Percentiles rank a stretch among this genome's conserved stretches.
Evolutionary conservation across 1,284 basidiomycete species (phyloP).

Genomic region (Naganishia albida): DNA sequence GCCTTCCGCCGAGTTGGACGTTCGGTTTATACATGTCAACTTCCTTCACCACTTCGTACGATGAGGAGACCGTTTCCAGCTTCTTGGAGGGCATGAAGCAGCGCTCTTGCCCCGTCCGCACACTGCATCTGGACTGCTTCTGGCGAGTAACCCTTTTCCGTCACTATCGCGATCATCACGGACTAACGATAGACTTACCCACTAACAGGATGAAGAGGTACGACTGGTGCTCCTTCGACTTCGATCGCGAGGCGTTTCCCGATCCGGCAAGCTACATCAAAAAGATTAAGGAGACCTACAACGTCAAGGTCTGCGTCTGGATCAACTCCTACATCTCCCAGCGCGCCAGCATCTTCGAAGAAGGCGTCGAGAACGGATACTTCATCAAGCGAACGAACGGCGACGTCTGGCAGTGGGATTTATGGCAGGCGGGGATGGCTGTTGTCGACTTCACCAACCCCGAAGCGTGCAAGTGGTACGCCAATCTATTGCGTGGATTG

Average conservation of each 20-base stretch:
- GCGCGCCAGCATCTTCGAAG: slow-evolving; percentile 67
- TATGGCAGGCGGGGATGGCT: slow-evolving; percentile 71
- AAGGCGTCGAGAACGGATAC: slow-evolving; percentile 66
- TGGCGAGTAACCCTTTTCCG: slow-evolving; percentile 3
- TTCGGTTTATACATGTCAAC: slow-evolving; percentile 76
- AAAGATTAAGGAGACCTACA: slow-evolving; percentile 68
- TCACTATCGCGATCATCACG: neutral
- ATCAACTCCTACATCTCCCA: slow-evolving; percentile 59
- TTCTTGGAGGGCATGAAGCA: slow-evolving; percentile 72
- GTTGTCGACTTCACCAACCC: slow-evolving; percentile 72
- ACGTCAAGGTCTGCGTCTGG: slow-evolving; percentile 69
- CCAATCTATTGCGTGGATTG: slow-evolving; percentile 61
- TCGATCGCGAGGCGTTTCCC: slow-evolving; percentile 73
- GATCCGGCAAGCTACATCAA: slow-evolving; percentile 67
- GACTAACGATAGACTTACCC: neutral
- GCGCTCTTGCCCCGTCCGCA: slow-evolving; percentile 68
- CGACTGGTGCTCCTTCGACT: slow-evolving; percentile 76
- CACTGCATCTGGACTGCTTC: slow-evolving; percentile 75
- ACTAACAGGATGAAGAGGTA: slow-evolving; percentile 74
- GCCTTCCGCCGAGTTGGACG: slow-evolving; percentile 68
- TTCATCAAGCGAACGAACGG: slow-evolving; percentile 70
- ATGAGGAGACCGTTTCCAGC: slow-evolving; percentile 65
- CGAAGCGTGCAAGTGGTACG: slow-evolving; percentile 67
- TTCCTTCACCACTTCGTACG: slow-evolving; percentile 70
- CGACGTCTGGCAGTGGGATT: slow-evolving; percentile 74